Percentiles rank a stretch among this genome's conserved stretches.
These are phyloP conservation scores for Ogataea hybrid DNA, from an alignment of 1,139 yeast species.

Conservation along the genomic window DNA sequence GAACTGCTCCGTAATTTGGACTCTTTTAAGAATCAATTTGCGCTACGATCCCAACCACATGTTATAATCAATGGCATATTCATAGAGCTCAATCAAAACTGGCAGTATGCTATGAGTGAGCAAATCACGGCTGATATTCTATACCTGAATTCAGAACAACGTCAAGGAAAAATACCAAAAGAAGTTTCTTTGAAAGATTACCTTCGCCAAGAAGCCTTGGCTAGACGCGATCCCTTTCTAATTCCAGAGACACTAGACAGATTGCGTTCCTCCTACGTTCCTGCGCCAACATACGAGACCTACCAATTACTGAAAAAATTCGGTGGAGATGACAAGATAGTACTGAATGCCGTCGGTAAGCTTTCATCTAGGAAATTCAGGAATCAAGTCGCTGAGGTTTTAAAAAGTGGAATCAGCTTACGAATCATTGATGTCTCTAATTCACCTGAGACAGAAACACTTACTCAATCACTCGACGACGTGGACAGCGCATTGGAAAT, in stretches of 20 bases:
- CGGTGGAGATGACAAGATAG: neutral
- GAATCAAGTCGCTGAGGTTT: constrained; percentile 40
- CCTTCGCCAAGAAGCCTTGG: constrained; percentile 25
- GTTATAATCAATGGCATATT: constrained; percentile 75
- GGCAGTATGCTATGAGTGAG: constrained; percentile 40
- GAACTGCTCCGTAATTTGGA: constrained; percentile 22
- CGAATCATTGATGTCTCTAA: constrained; percentile 1
- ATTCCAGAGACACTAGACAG: constrained; percentile 32
- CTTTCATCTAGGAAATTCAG: constrained; percentile 37
- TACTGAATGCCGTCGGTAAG: constrained; percentile 46
- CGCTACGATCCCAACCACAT: constrained; percentile 46
- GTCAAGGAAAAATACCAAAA: constrained; percentile 31
- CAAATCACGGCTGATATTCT: constrained; percentile 37
- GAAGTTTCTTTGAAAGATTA: constrained; percentile 28
- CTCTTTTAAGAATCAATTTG: constrained; percentile 39
- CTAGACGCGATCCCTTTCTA: constrained; percentile 33
- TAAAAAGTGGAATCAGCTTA: neutral
- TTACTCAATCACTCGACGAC: too few species aligned
- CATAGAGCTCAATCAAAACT: constrained; percentile 37
- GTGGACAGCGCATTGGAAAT: neutral
- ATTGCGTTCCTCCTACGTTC: constrained; percentile 6
- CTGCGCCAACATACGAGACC: constrained; percentile 4
- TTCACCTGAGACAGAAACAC: neutral
- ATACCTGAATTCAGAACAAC: constrained; percentile 27
- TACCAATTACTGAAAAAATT: neutral